phyloP scores from a whole-genome alignment of 73 alveolate species.

The Durusdinium trenchii region DNA sequence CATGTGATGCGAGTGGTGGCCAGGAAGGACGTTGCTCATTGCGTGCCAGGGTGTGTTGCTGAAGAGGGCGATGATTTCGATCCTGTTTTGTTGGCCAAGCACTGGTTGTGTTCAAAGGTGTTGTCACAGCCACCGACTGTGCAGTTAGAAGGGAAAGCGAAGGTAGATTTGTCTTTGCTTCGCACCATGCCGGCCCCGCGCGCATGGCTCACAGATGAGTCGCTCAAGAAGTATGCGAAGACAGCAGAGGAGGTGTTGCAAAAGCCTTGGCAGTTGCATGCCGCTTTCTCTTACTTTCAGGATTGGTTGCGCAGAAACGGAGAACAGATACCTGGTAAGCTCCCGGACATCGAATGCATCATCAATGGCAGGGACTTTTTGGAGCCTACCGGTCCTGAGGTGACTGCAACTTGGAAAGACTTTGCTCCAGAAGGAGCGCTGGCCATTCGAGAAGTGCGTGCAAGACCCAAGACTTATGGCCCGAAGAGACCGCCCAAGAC shows the following conservation, averaged over 20 bases:
- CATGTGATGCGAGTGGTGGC: constrained; percentile 16
- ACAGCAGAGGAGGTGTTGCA: background rate
- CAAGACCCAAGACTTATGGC: too few relatives aligned
- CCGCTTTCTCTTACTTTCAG: background rate
- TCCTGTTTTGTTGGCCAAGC: constrained; percentile 18
- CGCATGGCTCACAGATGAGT: background rate
- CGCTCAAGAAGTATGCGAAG: background rate
- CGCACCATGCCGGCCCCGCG: background rate
- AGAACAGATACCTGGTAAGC: background rate
- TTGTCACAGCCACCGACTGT: constrained; percentile 17
- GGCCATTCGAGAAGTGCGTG: background rate
- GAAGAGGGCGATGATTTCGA: background rate
- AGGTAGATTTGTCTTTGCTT: background rate
- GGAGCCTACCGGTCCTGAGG: background rate
- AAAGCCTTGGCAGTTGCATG: background rate
- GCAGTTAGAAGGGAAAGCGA: background rate
- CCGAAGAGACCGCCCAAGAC: too few relatives aligned
- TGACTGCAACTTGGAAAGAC: background rate
- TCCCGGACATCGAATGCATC: background rate
- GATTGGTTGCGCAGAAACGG: background rate
- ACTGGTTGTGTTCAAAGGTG: background rate
- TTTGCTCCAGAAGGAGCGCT: constrained; percentile 24
- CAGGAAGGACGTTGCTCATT: background rate
- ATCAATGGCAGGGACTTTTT: background rate
- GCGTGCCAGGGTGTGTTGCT: background rate